These are phyloP conservation scores for Herpetomonas samuelpessoai DNA, from an alignment of 208 protist species.

Conservation along the genomic window DNA sequence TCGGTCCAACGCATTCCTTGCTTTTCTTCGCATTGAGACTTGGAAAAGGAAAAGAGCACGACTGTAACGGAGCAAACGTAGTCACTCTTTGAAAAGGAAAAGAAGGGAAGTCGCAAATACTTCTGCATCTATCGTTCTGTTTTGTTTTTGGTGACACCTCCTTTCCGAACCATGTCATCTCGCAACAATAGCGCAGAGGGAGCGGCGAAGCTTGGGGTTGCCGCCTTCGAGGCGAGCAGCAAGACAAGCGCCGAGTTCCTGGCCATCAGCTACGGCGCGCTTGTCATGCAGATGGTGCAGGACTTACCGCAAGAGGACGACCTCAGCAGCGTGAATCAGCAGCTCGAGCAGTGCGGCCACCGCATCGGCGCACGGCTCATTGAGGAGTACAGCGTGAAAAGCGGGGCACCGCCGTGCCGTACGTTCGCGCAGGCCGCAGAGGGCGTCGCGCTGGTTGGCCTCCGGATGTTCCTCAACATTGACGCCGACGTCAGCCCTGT, in stretches of 20 bases:
- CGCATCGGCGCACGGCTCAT: slow-evolving; percentile 96
- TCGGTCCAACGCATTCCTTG: too few species aligned
- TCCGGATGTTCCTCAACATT: slow-evolving; percentile 97
- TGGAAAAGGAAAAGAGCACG: too few species aligned
- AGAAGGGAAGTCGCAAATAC: too few species aligned
- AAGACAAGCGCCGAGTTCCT: slow-evolving; percentile 96
- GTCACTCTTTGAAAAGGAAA: too few species aligned
- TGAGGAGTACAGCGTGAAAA: slow-evolving; percentile 96
- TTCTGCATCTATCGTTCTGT: too few species aligned
- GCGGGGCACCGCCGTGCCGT: slow-evolving; percentile 70
- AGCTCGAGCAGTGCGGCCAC: slow-evolving; percentile 96
- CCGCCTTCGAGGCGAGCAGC: slow-evolving; percentile 58
- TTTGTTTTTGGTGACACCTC: too few species aligned
- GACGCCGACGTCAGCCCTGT: slow-evolving; percentile 82
- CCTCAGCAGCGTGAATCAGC: slow-evolving; percentile 93
- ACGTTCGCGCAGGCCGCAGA: slow-evolving; percentile 95
- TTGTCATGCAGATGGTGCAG: slow-evolving; percentile 96
- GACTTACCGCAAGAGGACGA: slow-evolving; percentile 91
- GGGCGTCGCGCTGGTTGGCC: slow-evolving; percentile 91
- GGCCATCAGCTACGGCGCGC: slow-evolving; percentile 96
- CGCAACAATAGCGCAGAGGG: slow-evolving; percentile 4
- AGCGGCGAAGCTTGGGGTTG: slow-evolving; percentile 55
- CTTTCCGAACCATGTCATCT: too few species aligned
- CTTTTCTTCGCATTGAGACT: too few species aligned
- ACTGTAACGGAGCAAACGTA: too few species aligned